These are phyloP conservation scores for Aristolochia californica DNA, from an alignment of 164 flowering plant species.

Conservation along the genomic window DNA sequence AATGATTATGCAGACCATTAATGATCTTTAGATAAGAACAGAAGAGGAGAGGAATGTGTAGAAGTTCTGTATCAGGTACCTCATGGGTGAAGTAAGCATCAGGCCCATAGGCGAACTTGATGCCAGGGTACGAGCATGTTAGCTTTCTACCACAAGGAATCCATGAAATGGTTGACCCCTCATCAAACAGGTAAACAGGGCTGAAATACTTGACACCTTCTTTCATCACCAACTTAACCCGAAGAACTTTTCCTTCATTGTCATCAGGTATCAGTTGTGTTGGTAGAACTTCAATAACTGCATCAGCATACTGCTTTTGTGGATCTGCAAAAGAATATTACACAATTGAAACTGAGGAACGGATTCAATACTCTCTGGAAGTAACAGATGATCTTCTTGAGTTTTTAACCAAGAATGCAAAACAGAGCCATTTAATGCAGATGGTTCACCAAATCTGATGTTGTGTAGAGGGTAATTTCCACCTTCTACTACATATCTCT, in stretches of 20 bases:
- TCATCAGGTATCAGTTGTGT: conserved; percentile 85
- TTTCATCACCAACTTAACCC: conserved; percentile 83
- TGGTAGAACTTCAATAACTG: conserved; percentile 92
- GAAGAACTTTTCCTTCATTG: conserved; percentile 77
- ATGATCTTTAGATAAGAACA: too few relatives aligned
- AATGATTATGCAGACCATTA: too few relatives aligned
- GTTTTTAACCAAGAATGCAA: too few relatives aligned
- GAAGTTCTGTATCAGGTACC: conserved; percentile 35
- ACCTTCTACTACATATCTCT: too few relatives aligned
- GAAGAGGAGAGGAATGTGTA: too few relatives aligned
- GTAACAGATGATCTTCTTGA: too few relatives aligned
- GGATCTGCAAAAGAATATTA: conserved; percentile 50
- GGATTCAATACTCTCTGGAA: not conserved
- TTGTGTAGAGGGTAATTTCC: too few relatives aligned
- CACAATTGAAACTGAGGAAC: not conserved
- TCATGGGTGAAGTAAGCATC: conserved; percentile 70
- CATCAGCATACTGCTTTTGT: conserved; percentile 94
- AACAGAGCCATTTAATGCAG: too few relatives aligned
- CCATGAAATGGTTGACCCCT: conserved; percentile 95
- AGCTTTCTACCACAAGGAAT: conserved; percentile 95
- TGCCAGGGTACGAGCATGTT: conserved; percentile 97
- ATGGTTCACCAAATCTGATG: too few relatives aligned
- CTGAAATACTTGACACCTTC: conserved; percentile 78
- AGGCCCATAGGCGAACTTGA: conserved; percentile 86
- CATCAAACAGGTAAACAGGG: conserved; percentile 92